Base-by-base conservation (phyloP, 345 rosid species). In the Ricinus communis region DNA sequence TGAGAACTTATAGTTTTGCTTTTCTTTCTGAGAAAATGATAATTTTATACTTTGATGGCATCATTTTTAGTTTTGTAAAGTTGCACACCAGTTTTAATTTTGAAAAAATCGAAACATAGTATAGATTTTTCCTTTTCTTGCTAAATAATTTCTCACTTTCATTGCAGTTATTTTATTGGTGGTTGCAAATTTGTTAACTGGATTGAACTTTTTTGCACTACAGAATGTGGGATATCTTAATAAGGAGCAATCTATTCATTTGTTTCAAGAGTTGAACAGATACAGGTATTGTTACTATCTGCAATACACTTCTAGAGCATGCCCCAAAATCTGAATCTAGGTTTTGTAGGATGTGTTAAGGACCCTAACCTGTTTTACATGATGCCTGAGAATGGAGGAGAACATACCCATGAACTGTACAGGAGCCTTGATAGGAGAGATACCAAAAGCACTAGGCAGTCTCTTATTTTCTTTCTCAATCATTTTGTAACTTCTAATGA, bases 231-330 rank as follows among this genome's bases (percentile, higher is more conserved):
- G 93, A 66, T 79, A 10, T 73, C 83, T 95, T 45, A 54, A 92
- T 66, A 80, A 92, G 85, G 81, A 87, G 73, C 97, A 95, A 76
- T 95, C 97, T 56, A 75, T 88, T 68, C 75, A 19, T 73, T 88
- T 95, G 70, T 95, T 95, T 82, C 87, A 87, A 77, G 91, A 87
- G 68, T 82, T 95, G 70, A 89, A 92, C 73, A 81, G 86, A 50
- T 95, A 95, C 91, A 90, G 98, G 98, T 94, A 83, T 64, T 38
- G 28, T 14, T 9, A 36, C 28, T 53, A 59, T 72, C 50, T 64
- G 45, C 59, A 38, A 15, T 45, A 51, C 69, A 43, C 55, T 68
- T 73, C 21, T 10, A n/a, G 16, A 50, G 53, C 58, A 71, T 71
- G 15, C 22, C 58, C 3, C 52, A 5, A 28, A 30, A 57, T 70